phyloP scores from a whole-genome alignment of 2,329 filamentous ascomycete species.

The Kalmusia sp. region DNA sequence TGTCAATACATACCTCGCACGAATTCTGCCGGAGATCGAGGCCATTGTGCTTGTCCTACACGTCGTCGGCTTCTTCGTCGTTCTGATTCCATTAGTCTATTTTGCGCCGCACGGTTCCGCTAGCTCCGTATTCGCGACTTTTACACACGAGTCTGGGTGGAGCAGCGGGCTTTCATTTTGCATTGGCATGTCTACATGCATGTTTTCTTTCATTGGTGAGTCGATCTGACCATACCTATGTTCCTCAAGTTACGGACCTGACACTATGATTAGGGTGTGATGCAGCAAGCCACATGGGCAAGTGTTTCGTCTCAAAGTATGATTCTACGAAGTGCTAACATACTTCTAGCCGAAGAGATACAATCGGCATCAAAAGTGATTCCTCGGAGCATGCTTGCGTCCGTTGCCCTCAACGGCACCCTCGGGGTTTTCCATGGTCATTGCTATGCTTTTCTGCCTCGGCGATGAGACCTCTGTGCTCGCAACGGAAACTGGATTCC shows the following conservation, averaged over 20 bases:
- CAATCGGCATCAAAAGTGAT: conserved; percentile 24
- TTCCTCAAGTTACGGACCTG: too few relatives aligned
- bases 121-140: conserved; percentile 51
- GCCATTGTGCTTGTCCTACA: conserved; percentile 56
- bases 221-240: too few relatives aligned
- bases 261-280: too few relatives aligned
- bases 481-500: conserved; percentile 25
- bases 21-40: conserved; percentile 56
- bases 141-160: conserved; percentile 52
- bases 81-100: conserved; percentile 49
- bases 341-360: too few relatives aligned
- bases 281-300: conserved; percentile 46
- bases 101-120: conserved; percentile 38
- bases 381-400: conserved; percentile 42
- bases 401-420: conserved; percentile 38
- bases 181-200: not conserved
- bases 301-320: not conserved
- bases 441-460: conserved; percentile 44
- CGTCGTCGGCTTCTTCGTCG: conserved; percentile 58
- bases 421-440: conserved; percentile 33
- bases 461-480: conserved; percentile 29
- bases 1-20: conserved; percentile 55
- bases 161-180: conserved; percentile 38
- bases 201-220: too few relatives aligned
- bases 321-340: conserved; percentile 8